Evolutionary conservation across 768 basidiomycete genomes (phyloP).

Genomic region (Mrakia hoshinonis): DNA sequence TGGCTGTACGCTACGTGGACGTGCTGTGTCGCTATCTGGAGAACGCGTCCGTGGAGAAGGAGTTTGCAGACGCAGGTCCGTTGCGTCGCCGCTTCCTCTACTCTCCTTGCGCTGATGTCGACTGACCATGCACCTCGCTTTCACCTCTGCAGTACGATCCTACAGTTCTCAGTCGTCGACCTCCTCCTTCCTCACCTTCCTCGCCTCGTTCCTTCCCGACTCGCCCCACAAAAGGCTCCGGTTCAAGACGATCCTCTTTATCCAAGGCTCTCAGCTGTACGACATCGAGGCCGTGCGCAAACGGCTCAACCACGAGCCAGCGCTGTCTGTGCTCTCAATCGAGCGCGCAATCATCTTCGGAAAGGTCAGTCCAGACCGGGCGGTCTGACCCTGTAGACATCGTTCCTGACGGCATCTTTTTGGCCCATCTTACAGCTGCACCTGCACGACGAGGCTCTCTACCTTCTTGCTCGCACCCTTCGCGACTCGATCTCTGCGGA

Average conservation of each 20-base stretch:
- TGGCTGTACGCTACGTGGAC: slow-evolving; percentile 13
- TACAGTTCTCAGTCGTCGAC: not conserved
- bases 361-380: slow-evolving; percentile 48
- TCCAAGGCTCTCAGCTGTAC: slow-evolving; percentile 67
- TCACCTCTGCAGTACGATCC: not conserved
- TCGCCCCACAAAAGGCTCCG: slow-evolving; percentile 63
- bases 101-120: not conserved
- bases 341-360: slow-evolving; percentile 72
- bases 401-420: slow-evolving; percentile 3
- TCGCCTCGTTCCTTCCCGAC: slow-evolving; percentile 72
- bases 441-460: slow-evolving; percentile 57
- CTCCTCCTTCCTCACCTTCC: slow-evolving; percentile 58
- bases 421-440: slow-evolving; percentile 43
- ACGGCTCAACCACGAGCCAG: slow-evolving; percentile 49
- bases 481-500: slow-evolving; percentile 71
- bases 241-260: slow-evolving; percentile 65
- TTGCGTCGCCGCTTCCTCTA: not conserved
- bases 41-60: not conserved
- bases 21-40: slow-evolving; percentile 7
- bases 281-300: slow-evolving; percentile 49
- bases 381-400: not conserved
- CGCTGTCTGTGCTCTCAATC: slow-evolving; percentile 55
- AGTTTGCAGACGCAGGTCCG: slow-evolving; percentile 5
- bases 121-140: not conserved
- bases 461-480: slow-evolving; percentile 59